Base-by-base conservation (phyloP, 768 basidiomycete genomes). In the Pulveroboletus ravenelii region DNA sequence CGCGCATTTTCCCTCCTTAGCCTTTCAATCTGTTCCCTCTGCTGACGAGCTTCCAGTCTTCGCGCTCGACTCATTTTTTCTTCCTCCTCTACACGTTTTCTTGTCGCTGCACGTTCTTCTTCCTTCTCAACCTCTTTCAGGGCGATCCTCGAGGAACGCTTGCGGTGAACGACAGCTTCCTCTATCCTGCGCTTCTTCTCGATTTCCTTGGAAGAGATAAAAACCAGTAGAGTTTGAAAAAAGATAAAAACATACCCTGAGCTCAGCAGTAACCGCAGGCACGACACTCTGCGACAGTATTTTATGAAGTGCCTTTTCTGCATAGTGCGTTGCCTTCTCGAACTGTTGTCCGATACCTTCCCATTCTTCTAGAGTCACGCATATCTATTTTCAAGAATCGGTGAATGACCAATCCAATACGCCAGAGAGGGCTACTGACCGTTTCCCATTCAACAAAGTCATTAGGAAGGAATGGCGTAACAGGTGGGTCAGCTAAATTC, bases 371-470 rank as follows among this genome's bases (percentile, higher is more conserved):
- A 92, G 75, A 14, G 87, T 88, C 6, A 85, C 80, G 60, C 90
- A 93, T 55, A 94, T 81, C 92, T 94, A 54, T 18, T 41, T 27
- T 15, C n/a, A 25, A 5, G 14, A 18, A 35, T 50, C 2, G 57
- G 50, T 54, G 18, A 40, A 41, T 35, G 20, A 15, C 8, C 8
- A 5, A 15, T 13, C 12, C 3, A 31, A 35, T 37, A 12, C 3
- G 14, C 34, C 20, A 23, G 7, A 6, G n/a, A 14, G 41, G 45
- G 36, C 31, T 39, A 73, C 82, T 60, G 52, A 92, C 93, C 60
- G 88, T 87, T 73, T 95, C 90, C 93, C 94, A 97, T 67, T 95
- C 93, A 36, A 90, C 66, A 59, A 89, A 89, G 42, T 77, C 78
- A 2, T 73, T 72, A 5, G 76, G 77, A 18, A 69, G 47, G 9